These are phyloP conservation scores for Comarum palustre DNA, from an alignment of 306 rosid genomes.

Conservation along the genomic window DNA sequence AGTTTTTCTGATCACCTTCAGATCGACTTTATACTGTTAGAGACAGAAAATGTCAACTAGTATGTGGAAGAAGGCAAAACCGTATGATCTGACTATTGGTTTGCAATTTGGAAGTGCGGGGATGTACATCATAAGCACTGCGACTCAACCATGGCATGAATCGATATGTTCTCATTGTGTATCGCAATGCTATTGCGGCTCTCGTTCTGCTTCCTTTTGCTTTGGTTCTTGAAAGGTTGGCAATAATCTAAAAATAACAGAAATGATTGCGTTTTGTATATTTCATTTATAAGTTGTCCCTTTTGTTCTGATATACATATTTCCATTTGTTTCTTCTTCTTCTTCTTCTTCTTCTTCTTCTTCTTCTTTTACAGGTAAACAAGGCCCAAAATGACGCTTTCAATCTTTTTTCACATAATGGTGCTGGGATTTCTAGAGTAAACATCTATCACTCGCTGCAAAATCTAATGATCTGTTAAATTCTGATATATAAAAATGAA, in stretches of 20 bases:
- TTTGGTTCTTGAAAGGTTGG: conserved; percentile 50
- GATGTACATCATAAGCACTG: conserved; percentile 42
- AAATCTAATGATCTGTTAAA: neutral
- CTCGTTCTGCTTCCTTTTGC: conserved; percentile 62
- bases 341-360: neutral
- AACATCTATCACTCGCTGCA: conserved; percentile 14
- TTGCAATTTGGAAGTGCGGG: conserved; percentile 68
- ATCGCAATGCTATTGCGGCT: conserved; percentile 59
- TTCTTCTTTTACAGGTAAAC: conserved; percentile 46
- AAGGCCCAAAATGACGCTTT: conserved; percentile 67
- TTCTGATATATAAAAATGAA: neutral
- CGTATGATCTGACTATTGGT: conserved; percentile 50
- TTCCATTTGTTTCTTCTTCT: neutral
- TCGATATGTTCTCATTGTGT: conserved; percentile 60
- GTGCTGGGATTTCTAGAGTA: conserved; percentile 68
- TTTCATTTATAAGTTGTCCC: neutral
- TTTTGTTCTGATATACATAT: neutral
- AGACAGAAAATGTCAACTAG: conserved; percentile 14
- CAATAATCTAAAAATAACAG: neutral
- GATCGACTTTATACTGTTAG: too few species aligned
- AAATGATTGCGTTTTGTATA: neutral
- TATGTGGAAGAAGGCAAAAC: conserved; percentile 40
- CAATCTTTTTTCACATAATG: conserved; percentile 49
- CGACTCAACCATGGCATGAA: conserved; percentile 54
- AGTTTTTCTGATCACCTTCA: neutral